Conservation (phyloP, 352 stramenopile species). For the Phytopythium mirpurense region DNA sequence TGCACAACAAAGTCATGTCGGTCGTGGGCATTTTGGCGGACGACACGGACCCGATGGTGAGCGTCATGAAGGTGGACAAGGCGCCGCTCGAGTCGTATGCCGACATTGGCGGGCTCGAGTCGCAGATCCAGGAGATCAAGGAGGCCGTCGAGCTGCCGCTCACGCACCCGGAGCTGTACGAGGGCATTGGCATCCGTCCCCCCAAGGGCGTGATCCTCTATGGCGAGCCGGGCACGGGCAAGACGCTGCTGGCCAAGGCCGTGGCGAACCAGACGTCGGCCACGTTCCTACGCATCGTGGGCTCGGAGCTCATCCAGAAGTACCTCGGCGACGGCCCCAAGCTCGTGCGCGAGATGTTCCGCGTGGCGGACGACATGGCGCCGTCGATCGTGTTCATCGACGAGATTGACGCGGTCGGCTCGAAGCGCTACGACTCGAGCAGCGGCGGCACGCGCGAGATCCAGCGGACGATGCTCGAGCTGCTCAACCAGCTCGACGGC, state of each 20-base stretch:
- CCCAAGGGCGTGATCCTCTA: slow-evolving; percentile 99
- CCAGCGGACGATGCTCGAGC: slow-evolving; percentile 99
- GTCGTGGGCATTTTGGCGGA: slow-evolving; percentile 99
- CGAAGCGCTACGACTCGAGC: slow-evolving; percentile 98
- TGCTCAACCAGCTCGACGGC: slow-evolving; percentile 99
- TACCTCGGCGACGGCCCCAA: slow-evolving; percentile 99
- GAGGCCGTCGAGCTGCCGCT: slow-evolving; percentile 96
- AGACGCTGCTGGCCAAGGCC: slow-evolving; percentile 99
- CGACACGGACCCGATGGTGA: slow-evolving; percentile 99
- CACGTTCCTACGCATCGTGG: slow-evolving; percentile 99
- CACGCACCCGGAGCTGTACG: slow-evolving; percentile 99
- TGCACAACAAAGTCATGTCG: slow-evolving; percentile 99
- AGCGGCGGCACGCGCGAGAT: slow-evolving; percentile 98
- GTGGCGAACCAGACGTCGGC: slow-evolving; percentile 99
- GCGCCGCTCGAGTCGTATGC: slow-evolving; percentile 98
- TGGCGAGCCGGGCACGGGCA: slow-evolving; percentile 98
- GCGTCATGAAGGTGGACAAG: slow-evolving; percentile 99
- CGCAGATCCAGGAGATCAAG: slow-evolving; percentile 96
- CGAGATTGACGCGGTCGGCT: slow-evolving; percentile 99
- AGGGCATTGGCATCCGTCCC: slow-evolving; percentile 98
- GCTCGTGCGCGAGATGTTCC: slow-evolving; percentile 99
- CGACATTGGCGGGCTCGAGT: slow-evolving; percentile 99
- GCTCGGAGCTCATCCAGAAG: slow-evolving; percentile 99
- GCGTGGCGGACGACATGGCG: slow-evolving; percentile 97
- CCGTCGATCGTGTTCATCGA: slow-evolving; percentile 99